These are phyloP conservation scores for Verbascum thapsus DNA, from an alignment of 257 asterid species.

Conservation along the genomic window DNA sequence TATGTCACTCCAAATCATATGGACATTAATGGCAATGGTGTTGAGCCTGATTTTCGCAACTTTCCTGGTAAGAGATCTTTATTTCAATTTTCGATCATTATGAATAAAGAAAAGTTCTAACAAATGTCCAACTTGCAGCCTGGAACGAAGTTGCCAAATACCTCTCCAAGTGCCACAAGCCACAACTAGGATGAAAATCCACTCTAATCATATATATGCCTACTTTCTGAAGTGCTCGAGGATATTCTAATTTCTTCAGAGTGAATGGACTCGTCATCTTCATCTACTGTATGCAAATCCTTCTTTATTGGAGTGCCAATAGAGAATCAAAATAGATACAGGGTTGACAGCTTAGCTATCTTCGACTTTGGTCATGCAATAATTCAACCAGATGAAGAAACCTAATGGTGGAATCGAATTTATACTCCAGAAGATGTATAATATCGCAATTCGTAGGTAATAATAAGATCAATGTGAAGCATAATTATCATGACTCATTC, in stretches of 20 bases:
- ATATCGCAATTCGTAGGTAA: not conserved
- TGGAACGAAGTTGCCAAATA: constrained; percentile 71
- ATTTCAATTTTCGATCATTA: not conserved
- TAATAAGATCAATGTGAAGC: not conserved
- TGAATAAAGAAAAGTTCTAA: not conserved
- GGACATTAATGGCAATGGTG: constrained; percentile 91
- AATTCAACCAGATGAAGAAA: no score
- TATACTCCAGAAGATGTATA: no score
- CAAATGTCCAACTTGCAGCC: constrained; percentile 50
- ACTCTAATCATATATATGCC: not conserved
- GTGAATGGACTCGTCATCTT: constrained; percentile 1
- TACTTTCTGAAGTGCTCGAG: not conserved
- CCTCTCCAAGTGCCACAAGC: constrained; percentile 72
- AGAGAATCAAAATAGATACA: no score
- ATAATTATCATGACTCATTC: not conserved
- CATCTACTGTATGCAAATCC: no score
- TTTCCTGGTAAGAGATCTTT: constrained; percentile 60
- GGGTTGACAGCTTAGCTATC: no score
- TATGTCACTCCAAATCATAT: constrained; percentile 85
- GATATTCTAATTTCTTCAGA: not conserved
- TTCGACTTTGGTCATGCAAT: no score
- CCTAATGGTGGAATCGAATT: no score
- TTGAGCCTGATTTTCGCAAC: constrained; percentile 87
- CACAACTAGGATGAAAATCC: constrained; percentile 47
- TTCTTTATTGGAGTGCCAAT: no score